A percentile compares a stretch with the other conserved stretches of the same genome.
Conservation (phyloP, 192 early-diverging fungal genomes). For the Linnemannia schmuckeri region DNA sequence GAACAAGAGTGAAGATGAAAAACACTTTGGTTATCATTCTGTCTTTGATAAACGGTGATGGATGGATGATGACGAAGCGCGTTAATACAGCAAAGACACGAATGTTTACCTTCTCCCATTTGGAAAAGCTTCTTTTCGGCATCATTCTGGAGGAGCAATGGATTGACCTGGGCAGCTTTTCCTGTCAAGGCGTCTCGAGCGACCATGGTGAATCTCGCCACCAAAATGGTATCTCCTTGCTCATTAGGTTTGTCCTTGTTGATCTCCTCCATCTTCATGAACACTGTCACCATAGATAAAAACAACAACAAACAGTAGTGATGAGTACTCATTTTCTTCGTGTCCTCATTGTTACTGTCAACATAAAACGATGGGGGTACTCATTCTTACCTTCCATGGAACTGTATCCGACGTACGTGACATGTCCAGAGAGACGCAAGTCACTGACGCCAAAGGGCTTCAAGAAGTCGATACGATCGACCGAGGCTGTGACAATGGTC, state of each 20-base stretch:
- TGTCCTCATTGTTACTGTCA: background rate
- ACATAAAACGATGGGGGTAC: background rate
- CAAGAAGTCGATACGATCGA: conserved; percentile 89
- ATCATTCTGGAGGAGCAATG: conserved; percentile 78
- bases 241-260: conserved; percentile 18
- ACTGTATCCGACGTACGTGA: conserved; percentile 87
- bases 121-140: conserved; percentile 79
- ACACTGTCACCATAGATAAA: conserved; percentile 54
- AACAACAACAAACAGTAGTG: too few species aligned
- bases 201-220: conserved; percentile 92
- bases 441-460: conserved; percentile 75
- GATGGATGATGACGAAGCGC: background rate
- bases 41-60: background rate
- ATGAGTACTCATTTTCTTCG: background rate
- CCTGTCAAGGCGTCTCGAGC: conserved; percentile 78
- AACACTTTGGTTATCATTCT: background rate
- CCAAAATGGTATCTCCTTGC: conserved; percentile 69
- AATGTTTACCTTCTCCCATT: conserved; percentile 68
- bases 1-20: background rate
- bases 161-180: conserved; percentile 80
- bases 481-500: conserved; percentile 88
- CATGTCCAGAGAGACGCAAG: conserved; percentile 84
- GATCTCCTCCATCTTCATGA: conserved; percentile 76
- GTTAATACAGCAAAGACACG: background rate
- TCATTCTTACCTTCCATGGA: conserved; percentile 81